Base-by-base conservation (phyloP, 176 grass and related monocot species). In the Carex cristatella region DNA sequence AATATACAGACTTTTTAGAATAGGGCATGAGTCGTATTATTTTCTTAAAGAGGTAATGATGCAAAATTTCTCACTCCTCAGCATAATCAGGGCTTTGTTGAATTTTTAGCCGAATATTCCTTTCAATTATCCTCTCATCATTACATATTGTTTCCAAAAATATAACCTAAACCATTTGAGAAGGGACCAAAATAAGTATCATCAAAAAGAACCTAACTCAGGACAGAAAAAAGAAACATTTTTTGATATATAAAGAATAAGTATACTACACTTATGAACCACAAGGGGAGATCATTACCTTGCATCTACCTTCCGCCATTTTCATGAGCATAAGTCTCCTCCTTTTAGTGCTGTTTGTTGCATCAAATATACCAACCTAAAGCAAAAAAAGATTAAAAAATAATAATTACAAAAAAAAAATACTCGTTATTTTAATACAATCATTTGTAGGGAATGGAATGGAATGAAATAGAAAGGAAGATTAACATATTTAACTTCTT, bases 91-190 rank as follows among this genome's bases (percentile, higher is more conserved):
- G 96, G 87, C 96, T 98, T 87, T 98, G 96, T 80, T 98, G 96
- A 78, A 98, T 98, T 90, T 98, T 98, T 82, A 98, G 74, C n/a
- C 90, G 91, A 84, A 98, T 83, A 88, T 98, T 98, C 82, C 81
- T 92, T 91, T 98, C 96, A 0, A 98, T 95, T 92, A 98, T 95
- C 14, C 77, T 79, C 51, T 86, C 85, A 92, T 98, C 96, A 75
- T 92, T 98, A 86, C 96, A 98, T 86, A 98, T 95, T 84, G 93
- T 98, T 91, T 98, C 96, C 88, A 98, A 81, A 86, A 98, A 98
- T 94, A 98, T 98, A 89, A 98, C 93, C 96, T 98, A 86, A 23
- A 79, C 18, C 49, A 86, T 86, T 81, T 19, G 61, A 85, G 81
- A 57, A 44, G 84, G 46, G 83, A 83, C 65, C 51, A 86, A 83